Conservation (phyloP, 495 filamentous ascomycete species). For the Aspergillus affinis region DNA sequence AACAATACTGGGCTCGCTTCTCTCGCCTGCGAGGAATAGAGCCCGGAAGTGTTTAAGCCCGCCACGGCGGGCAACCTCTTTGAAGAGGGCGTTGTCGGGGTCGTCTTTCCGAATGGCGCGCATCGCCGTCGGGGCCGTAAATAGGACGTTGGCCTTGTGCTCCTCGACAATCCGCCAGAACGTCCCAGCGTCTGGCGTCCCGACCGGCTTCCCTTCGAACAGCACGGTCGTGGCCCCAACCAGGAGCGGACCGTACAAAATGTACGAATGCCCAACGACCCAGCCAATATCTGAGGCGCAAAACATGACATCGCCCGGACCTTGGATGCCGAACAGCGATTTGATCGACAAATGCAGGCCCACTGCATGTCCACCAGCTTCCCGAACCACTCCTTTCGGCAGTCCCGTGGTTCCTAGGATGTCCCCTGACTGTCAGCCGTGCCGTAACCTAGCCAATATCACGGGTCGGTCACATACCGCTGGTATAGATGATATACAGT, state of each 20-base stretch:
- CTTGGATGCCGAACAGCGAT: constrained; percentile 75
- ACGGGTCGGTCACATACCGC: constrained; percentile 38
- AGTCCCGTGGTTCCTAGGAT: constrained; percentile 72
- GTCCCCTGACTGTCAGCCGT: constrained; percentile 1
- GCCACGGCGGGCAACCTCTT: constrained; percentile 57
- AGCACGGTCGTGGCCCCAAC: constrained; percentile 83
- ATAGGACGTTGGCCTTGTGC: constrained; percentile 79
- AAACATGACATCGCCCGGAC: constrained; percentile 82
- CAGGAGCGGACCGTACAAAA: constrained; percentile 81
- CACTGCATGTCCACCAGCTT: constrained; percentile 85
- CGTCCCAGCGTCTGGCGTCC: constrained; percentile 80
- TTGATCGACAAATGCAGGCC: constrained; percentile 76
- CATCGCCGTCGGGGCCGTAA: constrained; percentile 84
- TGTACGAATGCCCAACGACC: constrained; percentile 84
- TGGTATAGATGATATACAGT: constrained; percentile 90
- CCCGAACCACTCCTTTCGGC: constrained; percentile 84
- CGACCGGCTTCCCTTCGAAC: constrained; percentile 90
- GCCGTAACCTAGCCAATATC: background rate
- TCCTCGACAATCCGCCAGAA: constrained; percentile 88
- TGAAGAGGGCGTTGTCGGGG: constrained; percentile 65
- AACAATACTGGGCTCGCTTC: constrained; percentile 85
- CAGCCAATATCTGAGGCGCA: constrained; percentile 82
- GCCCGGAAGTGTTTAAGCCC: constrained; percentile 67
- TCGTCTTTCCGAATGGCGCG: constrained; percentile 86
- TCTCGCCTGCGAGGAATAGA: constrained; percentile 84